Evolutionary conservation across 495 filamentous ascomycete genomes (phyloP).

Genomic region (Daldinia grandis): DNA sequence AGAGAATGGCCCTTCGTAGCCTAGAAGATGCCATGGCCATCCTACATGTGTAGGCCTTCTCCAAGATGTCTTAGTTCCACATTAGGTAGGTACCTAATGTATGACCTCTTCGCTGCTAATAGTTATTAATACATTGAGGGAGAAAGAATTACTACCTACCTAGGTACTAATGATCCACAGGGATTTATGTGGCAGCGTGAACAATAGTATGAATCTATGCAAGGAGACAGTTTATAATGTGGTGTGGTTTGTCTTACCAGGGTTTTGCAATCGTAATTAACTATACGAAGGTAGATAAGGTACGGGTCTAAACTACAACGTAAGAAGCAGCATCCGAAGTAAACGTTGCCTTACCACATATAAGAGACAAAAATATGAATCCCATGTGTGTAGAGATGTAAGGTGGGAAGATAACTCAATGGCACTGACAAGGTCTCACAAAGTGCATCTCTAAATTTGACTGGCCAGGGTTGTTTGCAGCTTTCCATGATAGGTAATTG

Average conservation of each 20-base stretch:
- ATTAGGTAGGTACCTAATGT: no score
- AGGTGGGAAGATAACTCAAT: not conserved
- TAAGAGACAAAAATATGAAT: not conserved
- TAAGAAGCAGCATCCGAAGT: not conserved
- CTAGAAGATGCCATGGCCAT: not conserved
- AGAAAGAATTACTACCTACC: no score
- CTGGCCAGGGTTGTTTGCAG: not conserved
- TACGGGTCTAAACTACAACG: not conserved
- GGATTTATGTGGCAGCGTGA: not conserved
- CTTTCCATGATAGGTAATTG: slow-evolving; percentile 1
- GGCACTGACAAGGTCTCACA: not conserved
- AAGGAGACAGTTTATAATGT: not conserved
- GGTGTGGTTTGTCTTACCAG: not conserved
- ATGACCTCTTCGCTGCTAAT: no score
- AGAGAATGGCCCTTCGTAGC: not conserved
- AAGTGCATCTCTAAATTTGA: not conserved
- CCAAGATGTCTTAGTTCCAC: no score
- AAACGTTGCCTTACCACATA: not conserved
- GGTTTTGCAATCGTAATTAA: not conserved
- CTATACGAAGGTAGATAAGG: not conserved
- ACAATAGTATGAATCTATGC: not conserved
- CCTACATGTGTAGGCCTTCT: no score
- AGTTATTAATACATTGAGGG: no score
- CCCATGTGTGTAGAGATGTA: not conserved
- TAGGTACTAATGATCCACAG: no score